A percentile compares a stretch with the other conserved stretches of the same genome.
These are phyloP conservation scores for Bidens hawaiensis DNA, from an alignment of 140 eudicot species.

Conservation along the genomic window DNA sequence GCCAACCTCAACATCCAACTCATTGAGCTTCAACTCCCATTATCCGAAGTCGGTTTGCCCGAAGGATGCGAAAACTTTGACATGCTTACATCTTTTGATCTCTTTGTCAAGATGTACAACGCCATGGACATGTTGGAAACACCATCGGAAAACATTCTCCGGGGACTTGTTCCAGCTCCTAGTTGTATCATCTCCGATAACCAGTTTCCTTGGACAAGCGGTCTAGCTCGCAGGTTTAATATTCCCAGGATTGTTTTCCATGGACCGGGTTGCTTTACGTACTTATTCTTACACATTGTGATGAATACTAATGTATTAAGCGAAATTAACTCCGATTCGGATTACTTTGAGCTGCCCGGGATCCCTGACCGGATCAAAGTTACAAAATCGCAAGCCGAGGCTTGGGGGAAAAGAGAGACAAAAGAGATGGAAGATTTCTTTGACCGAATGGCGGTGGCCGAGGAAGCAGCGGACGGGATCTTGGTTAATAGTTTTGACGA, in stretches of 20 bases:
- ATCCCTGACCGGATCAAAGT: conserved; percentile 38
- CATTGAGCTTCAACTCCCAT: conserved; percentile 31
- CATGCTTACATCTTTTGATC: conserved; percentile 31
- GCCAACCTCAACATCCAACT: conserved; percentile 34
- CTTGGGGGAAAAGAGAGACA: conserved; percentile 11
- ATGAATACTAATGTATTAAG: conserved; percentile 1
- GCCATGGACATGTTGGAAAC: conserved; percentile 41
- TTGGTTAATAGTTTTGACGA: conserved; percentile 42
- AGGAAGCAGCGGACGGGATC: conserved; percentile 22
- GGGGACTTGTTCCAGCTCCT: conserved; percentile 28
- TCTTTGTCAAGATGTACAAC: conserved; percentile 21
- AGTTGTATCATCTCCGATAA: conserved; percentile 46
- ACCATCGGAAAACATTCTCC: conserved; percentile 28
- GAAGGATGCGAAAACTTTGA: conserved; percentile 52
- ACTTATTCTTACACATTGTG: conserved; percentile 26
- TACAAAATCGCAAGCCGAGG: conserved; percentile 32
- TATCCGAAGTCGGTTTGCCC: conserved; percentile 40
- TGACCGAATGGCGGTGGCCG: conserved; percentile 25
- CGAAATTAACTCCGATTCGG: conserved; percentile 17
- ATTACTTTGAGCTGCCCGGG: conserved; percentile 31
- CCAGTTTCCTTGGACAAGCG: conserved; percentile 48
- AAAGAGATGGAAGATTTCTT: conserved; percentile 17
- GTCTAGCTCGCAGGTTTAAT: conserved; percentile 30
- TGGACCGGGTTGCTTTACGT: conserved; percentile 48
- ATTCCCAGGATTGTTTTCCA: conserved; percentile 52